Base-by-base conservation (phyloP, 1,139 yeast genomes). In the Yamadazyma conglobata region DNA sequence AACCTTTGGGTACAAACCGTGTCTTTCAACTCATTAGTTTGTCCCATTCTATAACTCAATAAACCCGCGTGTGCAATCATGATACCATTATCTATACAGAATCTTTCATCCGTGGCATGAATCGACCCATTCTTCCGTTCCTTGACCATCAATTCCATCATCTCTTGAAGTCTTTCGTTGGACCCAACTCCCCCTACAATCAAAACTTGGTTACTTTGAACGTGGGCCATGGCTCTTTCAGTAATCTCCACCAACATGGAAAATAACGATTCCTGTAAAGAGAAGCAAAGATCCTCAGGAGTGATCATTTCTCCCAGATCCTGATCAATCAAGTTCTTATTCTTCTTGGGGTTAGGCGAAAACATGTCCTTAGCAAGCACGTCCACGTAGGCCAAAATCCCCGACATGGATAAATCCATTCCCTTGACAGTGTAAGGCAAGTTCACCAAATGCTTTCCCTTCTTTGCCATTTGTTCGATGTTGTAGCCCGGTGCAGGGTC, bases 1-100 rank as follows among this genome's bases (percentile, higher is more conserved):
- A 87, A 91, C 48, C 94, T 70, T 54, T 91, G 98, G 0, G 96
- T 84, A 47, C 96, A 91, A 2, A 86, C 91, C 0, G 96, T 84
- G 36, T 86, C 77, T 27, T 65, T 56, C 30, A 89, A 48, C 7
- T 66, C 70, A 24, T 64, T 70, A 1, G 77, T 76, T 38, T 75
- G 79, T 1, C 96, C 96, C 68, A 81, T 85, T 50, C 97, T 70
- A 52, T 80, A 88, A 32, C 85, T 86, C 40, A 91, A 58, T 31
- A 91, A 63, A 0, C 99, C 99, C 0, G 98, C 97, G 54, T 91
- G 99, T 1, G 98, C 98, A 50, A 91, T 91, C 99, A 91, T 91
- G 28, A 91, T 91, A 8, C 98, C 97, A 50, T 91, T 91, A 54
- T 91, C 98, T 31, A 91, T 91, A 59, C 97, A 91, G 53, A 91